phyloP scores from a whole-genome alignment of 2,329 filamentous ascomycete genomes.

The Ophiostoma ips region DNA sequence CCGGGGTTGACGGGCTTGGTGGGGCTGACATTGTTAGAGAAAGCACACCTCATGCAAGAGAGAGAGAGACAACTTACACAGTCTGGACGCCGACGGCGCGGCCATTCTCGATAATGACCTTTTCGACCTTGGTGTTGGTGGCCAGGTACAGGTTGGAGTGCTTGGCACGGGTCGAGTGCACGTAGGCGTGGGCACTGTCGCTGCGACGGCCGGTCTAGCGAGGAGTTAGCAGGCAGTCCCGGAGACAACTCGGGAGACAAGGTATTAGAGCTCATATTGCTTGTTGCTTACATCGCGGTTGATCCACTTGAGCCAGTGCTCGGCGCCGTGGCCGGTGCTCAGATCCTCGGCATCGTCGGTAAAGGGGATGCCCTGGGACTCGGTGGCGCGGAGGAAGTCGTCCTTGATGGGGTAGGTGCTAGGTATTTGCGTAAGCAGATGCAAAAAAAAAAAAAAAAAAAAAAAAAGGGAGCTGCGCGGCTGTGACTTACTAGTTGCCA shows the following conservation, averaged over 20 bases:
- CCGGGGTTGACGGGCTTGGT: constrained; percentile 41
- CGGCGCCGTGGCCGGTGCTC: constrained; percentile 53
- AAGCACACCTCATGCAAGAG: background rate
- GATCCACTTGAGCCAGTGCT: constrained; percentile 70
- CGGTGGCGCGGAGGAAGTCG: constrained; percentile 59
- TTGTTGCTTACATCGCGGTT: constrained; percentile 2
- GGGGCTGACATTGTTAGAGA: constrained; percentile 15
- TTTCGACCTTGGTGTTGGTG: constrained; percentile 66
- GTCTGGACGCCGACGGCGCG: constrained; percentile 58
- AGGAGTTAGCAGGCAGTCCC: background rate
- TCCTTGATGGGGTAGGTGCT: constrained; percentile 65
- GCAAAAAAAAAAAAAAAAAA: background rate
- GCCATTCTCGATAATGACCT: constrained; percentile 59
- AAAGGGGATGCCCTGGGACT: constrained; percentile 59
- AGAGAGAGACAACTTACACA: constrained; percentile 23
- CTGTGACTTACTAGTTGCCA: constrained; percentile 43
- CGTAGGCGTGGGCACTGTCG: constrained; percentile 64
- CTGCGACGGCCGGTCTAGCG: constrained; percentile 53
- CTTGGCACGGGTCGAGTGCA: constrained; percentile 60
- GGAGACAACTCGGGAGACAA: too few relatives aligned
- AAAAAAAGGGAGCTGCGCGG: background rate
- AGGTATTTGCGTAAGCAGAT: too few relatives aligned
- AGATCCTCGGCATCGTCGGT: constrained; percentile 69
- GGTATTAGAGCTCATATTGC: too few relatives aligned
- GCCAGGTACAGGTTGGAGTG: constrained; percentile 58